A percentile compares a stretch with the other conserved stretches of the same genome.
Evolutionary conservation across 2,329 filamentous ascomycete genomes (phyloP).

Genomic region (Drechslera avenae): DNA sequence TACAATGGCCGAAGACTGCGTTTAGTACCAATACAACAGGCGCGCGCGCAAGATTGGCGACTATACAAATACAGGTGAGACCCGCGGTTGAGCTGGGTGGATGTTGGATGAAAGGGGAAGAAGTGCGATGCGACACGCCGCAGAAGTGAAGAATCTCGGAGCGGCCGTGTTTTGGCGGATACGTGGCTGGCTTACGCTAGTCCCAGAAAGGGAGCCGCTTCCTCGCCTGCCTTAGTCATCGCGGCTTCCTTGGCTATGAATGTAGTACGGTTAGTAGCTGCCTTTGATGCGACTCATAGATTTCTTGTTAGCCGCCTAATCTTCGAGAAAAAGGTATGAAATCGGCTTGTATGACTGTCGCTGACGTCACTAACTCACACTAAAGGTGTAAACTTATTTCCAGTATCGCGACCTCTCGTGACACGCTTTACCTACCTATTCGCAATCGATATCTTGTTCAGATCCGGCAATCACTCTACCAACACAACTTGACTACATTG

Average conservation of each 20-base stretch:
- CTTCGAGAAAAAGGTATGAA: neutral
- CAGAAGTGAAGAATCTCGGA: conserved; percentile 8
- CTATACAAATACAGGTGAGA: conserved; percentile 36
- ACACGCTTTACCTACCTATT: neutral
- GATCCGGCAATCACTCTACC: neutral
- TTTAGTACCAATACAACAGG: conserved; percentile 26
- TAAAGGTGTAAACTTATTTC: neutral
- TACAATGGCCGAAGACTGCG: conserved; percentile 24
- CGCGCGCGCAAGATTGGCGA: conserved; percentile 15
- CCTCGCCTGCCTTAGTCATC: conserved; percentile 11
- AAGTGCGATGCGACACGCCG: conserved; percentile 26
- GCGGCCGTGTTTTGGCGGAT: conserved; percentile 15
- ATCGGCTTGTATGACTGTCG: neutral
- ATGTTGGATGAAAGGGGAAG: conserved; percentile 31
- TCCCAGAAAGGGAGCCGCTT: conserved; percentile 11
- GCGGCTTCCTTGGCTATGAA: conserved; percentile 14
- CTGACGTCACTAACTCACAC: neutral
- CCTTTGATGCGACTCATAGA: neutral
- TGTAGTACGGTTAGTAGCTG: conserved; percentile 3
- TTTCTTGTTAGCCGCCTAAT: neutral
- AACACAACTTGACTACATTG: neutral
- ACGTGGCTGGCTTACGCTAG: conserved; percentile 22
- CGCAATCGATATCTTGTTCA: neutral
- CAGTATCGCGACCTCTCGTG: neutral
- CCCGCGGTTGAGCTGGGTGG: conserved; percentile 29